A percentile compares a stretch with the other conserved stretches of the same genome.
Conservation (phyloP, 116 monocot genomes). For the Papilionanthe hybrid region DNA sequence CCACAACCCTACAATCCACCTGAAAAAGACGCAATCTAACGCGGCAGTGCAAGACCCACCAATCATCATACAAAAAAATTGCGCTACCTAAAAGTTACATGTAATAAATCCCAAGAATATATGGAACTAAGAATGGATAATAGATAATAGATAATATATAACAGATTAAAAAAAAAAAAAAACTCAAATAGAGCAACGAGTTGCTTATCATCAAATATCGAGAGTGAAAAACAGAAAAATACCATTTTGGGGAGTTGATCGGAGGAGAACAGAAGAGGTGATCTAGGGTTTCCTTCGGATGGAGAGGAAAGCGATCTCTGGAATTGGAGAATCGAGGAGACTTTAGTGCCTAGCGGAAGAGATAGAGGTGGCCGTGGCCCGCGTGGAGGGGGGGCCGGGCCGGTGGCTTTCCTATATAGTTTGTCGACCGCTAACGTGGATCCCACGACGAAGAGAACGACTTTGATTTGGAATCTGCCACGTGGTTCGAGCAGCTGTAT, state of each 20-base stretch:
- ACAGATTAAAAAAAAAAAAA: neutral
- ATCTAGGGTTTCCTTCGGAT: constrained; percentile 4
- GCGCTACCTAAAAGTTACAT: neutral
- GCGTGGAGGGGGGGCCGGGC: neutral
- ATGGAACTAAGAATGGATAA: neutral
- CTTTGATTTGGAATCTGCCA: too few relatives aligned
- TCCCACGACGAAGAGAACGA: too few relatives aligned
- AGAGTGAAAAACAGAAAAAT: neutral
- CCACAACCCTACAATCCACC: neutral
- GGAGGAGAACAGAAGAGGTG: constrained; percentile 1
- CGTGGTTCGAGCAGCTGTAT: too few relatives aligned
- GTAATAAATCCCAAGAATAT: neutral
- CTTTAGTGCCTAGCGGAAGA: neutral
- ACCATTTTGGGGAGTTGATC: constrained; percentile 4
- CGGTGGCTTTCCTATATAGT: neutral
- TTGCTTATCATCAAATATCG: neutral
- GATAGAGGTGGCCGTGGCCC: neutral
- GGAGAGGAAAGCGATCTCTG: neutral
- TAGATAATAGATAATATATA: too few relatives aligned
- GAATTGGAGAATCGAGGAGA: neutral
- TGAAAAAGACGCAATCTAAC: neutral
- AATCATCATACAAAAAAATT: neutral
- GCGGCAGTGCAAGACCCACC: neutral
- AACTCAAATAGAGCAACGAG: neutral
- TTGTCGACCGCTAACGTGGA: neutral